Percentiles rank a stretch among this genome's conserved stretches.
Evolutionary conservation across 2,329 filamentous ascomycete species (phyloP).

Genomic region (Trichoderma aggressivum): DNA sequence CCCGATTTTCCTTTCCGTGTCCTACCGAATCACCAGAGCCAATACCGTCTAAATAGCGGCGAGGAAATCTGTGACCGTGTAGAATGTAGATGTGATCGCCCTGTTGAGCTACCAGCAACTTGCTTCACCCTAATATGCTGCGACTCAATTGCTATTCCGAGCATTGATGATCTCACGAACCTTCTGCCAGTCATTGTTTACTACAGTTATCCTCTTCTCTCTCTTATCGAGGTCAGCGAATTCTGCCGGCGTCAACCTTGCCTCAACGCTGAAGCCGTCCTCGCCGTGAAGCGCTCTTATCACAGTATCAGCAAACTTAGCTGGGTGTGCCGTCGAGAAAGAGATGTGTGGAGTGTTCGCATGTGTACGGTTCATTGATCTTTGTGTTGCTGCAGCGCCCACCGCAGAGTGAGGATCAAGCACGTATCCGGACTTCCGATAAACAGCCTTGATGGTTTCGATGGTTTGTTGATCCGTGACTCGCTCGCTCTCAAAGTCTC

Average conservation of each 20-base stretch:
- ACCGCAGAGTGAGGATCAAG: conserved; percentile 93
- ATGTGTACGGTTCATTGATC: conserved; percentile 58
- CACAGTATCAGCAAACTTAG: conserved; percentile 88
- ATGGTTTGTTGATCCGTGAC: conserved; percentile 66
- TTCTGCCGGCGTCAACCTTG: conserved; percentile 73
- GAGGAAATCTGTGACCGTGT: neutral
- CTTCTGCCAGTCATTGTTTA: conserved; percentile 68
- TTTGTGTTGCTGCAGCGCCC: conserved; percentile 71
- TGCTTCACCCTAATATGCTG: conserved; percentile 24
- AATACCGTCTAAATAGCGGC: neutral
- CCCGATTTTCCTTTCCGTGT: neutral
- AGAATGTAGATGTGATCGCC: neutral
- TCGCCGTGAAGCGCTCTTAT: conserved; percentile 70
- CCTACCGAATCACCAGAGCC: neutral
- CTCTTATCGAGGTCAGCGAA: conserved; percentile 75
- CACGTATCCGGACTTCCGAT: conserved; percentile 66
- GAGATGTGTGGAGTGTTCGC: conserved; percentile 68
- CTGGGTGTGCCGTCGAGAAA: conserved; percentile 90
- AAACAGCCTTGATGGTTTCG: conserved; percentile 57
- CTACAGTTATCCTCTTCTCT: conserved; percentile 68
- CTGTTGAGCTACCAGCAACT: neutral
- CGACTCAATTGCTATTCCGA: conserved; percentile 66
- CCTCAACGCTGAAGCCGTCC: conserved; percentile 69
- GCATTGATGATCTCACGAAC: conserved; percentile 72
- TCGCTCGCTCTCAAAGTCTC: conserved; percentile 77